Percentiles rank a stretch among this genome's conserved stretches.
Evolutionary conservation across 345 rosid genomes (phyloP).

Genomic region (Rhodomyrtus tomentosa): DNA sequence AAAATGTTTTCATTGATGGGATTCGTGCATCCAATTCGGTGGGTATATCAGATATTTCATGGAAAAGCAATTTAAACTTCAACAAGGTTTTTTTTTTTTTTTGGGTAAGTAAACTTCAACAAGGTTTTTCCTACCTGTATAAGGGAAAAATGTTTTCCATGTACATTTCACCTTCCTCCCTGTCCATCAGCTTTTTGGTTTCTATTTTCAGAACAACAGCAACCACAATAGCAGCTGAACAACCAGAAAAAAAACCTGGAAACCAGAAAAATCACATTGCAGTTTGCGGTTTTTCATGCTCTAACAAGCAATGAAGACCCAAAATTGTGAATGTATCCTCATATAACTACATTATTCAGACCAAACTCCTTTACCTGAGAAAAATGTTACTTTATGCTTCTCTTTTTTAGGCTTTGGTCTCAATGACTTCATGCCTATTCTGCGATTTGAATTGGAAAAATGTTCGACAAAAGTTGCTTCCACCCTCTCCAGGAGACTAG

Average conservation of each 20-base stretch:
- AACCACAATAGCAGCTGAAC: constrained; percentile 39
- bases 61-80: background rate
- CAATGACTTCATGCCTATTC: constrained; percentile 47
- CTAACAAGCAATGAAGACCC: background rate
- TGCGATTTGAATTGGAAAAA: constrained; percentile 49
- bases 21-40: background rate
- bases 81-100: background rate
- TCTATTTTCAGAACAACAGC: constrained; percentile 47
- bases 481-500: constrained; percentile 44
- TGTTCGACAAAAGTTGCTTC: constrained; percentile 51
- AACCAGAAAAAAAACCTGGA: constrained; percentile 62
- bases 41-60: background rate
- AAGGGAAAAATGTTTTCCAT: constrained; percentile 63
- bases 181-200: constrained; percentile 30
- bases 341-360: background rate
- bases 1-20: background rate
- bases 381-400: constrained; percentile 56
- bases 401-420: constrained; percentile 52
- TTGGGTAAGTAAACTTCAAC: background rate
- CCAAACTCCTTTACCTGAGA: constrained; percentile 27
- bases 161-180: constrained; percentile 33
- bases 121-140: constrained; percentile 37
- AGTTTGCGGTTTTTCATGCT: background rate
- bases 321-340: background rate
- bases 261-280: background rate